Evolutionary conservation across 306 rosid genomes (phyloP), one percentile per base, ranked within the genome.

Genomic region (Gastrolobium villosum): DNA sequence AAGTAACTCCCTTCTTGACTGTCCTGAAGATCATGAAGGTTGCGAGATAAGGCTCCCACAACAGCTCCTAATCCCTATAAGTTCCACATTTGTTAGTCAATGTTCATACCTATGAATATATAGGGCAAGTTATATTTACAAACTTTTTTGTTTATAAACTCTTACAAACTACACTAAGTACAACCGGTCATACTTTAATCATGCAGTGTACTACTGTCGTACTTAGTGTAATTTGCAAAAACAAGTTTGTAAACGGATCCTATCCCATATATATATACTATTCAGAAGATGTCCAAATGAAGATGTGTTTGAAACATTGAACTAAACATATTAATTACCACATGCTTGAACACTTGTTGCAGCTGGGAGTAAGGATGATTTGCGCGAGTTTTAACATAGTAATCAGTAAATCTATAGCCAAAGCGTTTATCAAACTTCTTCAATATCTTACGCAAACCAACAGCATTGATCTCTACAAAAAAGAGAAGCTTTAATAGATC

Each of bases 361-460:
- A 93, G 92, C 87, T 91, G 98, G 37, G 98, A 93, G 82, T 93
- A 93, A 8, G 98, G 98, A 84, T 93, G 98, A 81, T 93, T 93
- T 49, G 98, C 94, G 14, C 98, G 94, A 65, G 98, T 93, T 77
- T 88, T 87, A 61, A 93, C 94, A 72, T 91, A 93, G 84, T 90
- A 88, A 70, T 93, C 90, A 6, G 98, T 91, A 84, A 93, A 93
- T 77, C 87, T 86, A 72, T 87, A 89, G 76, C 97, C 88, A 63
- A 93, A 88, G 63, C 97, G 97, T 85, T 93, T 93, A 70, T 93
- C 98, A 68, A 93, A 93, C 81, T 93, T 93, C 90, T 93, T 93
- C 87, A 93, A 85, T 80, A 93, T 93, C 90, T 93, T 93, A 40
- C 95, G 97, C 84, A 93, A 88, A 76, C 98, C 98, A 79, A 91